These are phyloP conservation scores for Erodium chrysanthum DNA, from an alignment of 441 rosid species.

Conservation along the genomic window DNA sequence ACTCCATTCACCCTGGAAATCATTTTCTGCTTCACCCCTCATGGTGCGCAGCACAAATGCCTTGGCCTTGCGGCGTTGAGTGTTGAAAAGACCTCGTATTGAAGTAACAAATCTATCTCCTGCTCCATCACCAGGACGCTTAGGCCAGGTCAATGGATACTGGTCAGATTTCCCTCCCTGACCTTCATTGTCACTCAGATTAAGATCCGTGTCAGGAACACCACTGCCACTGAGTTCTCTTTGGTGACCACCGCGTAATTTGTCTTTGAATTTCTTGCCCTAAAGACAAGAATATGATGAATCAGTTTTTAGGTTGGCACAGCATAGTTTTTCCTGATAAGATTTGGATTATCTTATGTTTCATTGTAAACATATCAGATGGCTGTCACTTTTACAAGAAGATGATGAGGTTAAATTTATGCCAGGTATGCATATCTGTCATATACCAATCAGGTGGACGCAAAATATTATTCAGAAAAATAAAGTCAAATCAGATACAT, in stretches of 20 bases:
- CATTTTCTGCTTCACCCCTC: slow-evolving; percentile 96
- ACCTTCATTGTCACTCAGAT: slow-evolving; percentile 77
- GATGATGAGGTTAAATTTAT: not conserved
- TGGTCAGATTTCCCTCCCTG: slow-evolving; percentile 47
- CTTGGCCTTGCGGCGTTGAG: slow-evolving; percentile 89
- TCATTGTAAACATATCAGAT: no score
- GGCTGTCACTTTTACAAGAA: not conserved
- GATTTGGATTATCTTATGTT: not conserved
- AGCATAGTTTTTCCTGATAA: not conserved
- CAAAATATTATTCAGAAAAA: not conserved
- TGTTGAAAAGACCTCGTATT: slow-evolving; percentile 80
- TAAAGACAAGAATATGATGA: slow-evolving; percentile 22
- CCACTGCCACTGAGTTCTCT: slow-evolving; percentile 36
- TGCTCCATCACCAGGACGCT: slow-evolving; percentile 81
- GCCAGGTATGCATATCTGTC: not conserved
- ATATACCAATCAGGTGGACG: not conserved
- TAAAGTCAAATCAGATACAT: not conserved
- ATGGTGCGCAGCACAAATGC: slow-evolving; percentile 92
- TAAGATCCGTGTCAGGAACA: slow-evolving; percentile 63
- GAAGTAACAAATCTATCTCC: slow-evolving; percentile 99
- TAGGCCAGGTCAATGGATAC: slow-evolving; percentile 54
- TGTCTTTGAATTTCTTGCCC: slow-evolving; percentile 98
- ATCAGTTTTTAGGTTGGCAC: not conserved
- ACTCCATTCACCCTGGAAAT: slow-evolving; percentile 87
- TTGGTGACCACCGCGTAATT: slow-evolving; percentile 34